Percentiles rank a stretch among this genome's conserved stretches.
Evolutionary conservation across 106 monocot genomes (phyloP).

Genomic region (Cymbidium sinense): DNA sequence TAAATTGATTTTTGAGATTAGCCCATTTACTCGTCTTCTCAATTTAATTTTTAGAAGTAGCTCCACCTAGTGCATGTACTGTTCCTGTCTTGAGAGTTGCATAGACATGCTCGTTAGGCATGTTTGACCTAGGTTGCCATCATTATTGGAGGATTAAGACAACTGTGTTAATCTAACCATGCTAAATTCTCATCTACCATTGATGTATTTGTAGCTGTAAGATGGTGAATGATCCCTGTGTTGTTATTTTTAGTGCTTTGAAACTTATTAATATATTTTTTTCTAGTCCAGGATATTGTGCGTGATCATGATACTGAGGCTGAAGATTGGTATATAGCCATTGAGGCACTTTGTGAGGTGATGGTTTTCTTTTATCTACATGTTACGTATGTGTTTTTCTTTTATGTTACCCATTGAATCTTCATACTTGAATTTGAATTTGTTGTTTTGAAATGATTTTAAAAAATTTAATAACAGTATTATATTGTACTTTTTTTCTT

Average conservation of each 20-base stretch:
- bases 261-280: conserved; percentile 2
- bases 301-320: conserved; percentile 75
- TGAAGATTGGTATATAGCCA: conserved; percentile 85
- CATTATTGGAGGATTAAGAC: no score
- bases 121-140: background rate
- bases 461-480: background rate
- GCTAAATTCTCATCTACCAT: background rate
- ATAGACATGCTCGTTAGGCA: no score
- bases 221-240: background rate
- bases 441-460: background rate
- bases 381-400: background rate
- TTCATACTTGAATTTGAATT: background rate
- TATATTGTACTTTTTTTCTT: conserved; percentile 46
- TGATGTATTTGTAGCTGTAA: background rate
- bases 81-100: background rate
- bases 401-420: background rate
- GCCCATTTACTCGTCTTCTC: background rate
- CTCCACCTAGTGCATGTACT: background rate
- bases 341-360: conserved; percentile 91
- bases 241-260: background rate
- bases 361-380: background rate
- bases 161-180: background rate
- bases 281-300: conserved; percentile 75
- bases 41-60: background rate
- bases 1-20: background rate